Evolutionary conservation across 2,329 filamentous ascomycete genomes (phyloP).

Genomic region (Arachnopeziza araneosa): DNA sequence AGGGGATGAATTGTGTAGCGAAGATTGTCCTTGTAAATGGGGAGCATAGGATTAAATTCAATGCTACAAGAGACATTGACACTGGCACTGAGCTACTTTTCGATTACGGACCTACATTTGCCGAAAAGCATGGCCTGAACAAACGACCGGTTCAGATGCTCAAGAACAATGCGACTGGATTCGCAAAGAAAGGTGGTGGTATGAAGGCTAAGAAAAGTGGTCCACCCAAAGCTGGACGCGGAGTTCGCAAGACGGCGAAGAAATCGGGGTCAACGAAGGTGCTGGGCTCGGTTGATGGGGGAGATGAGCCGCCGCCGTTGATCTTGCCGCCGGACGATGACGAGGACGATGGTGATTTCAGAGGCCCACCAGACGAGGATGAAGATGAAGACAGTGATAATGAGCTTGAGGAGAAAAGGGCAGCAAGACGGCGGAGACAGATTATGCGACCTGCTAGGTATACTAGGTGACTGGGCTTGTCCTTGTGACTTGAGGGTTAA

Average conservation of each 20-base stretch:
- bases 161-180: slow-evolving; percentile 17
- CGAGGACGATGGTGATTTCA: background rate
- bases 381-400: background rate
- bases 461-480: background rate
- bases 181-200: slow-evolving; percentile 18
- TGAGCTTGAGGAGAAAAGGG: background rate
- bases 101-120: slow-evolving; percentile 69
- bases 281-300: background rate
- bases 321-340: background rate
- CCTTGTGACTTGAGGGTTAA: too few relatives aligned
- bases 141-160: slow-evolving; percentile 35
- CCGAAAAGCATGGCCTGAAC: slow-evolving; percentile 44
- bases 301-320: background rate
- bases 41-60: slow-evolving; percentile 71
- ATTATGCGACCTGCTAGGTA: background rate
- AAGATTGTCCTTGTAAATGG: slow-evolving; percentile 68
- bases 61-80: slow-evolving; percentile 59
- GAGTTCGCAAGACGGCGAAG: background rate
- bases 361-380: background rate
- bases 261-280: background rate
- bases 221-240: slow-evolving; percentile 5
- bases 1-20: slow-evolving; percentile 57
- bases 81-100: slow-evolving; percentile 76
- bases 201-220: slow-evolving; percentile 18
- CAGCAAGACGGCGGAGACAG: background rate